Base-by-base conservation (phyloP, 352 stramenopile genomes). In the Pythium chondricola region DNA sequence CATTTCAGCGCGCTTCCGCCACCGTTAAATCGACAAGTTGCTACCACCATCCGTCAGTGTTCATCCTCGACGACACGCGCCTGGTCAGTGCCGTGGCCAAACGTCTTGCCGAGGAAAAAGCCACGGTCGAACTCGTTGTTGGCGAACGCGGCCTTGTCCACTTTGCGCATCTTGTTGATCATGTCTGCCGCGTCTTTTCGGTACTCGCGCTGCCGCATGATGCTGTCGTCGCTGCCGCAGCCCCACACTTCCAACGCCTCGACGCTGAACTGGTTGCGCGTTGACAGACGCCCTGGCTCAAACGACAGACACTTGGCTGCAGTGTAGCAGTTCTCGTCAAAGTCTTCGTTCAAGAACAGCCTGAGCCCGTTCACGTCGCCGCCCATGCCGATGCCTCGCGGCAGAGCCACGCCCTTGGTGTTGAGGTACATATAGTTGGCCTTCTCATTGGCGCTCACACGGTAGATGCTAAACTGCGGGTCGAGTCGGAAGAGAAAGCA, bases 351-450 rank as follows among this genome's bases (percentile, higher is more conserved):
- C 11, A 93, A 29, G 40, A 92, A 93, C 17, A 93, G 38, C 0
- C 80, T 74, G 45, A 88, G 92, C 18, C 75, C 74, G 51, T 69
- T 83, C 5, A 66, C 81, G 21, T 76, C 79, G n/a, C 83, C 80
- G 17, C 82, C 83, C 53, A 93, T 82, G 27, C 83, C 83, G 7
- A 93, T 64, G 7, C 83, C 83, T 20, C 76, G 71, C 2, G 83
- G 83, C 25, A 93, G 55, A 0, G 72, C 72, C 16, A 78, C 82
- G 7, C 80, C 83, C 33, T 93, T 93, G 9, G 83, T 92, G 61
- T 93, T 91, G 45, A 92, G 63, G 38, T 93, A 93, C 83, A 93
- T 93, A 60, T 86, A 81, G 48, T 89, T 85, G 36, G 72, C 52
- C 29, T 74, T 78, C 30, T 61, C 53, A 16, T 71, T 60, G 35